Conservation (phyloP, 352 stramenopile genomes). For the Albugo laibachii region DNA sequence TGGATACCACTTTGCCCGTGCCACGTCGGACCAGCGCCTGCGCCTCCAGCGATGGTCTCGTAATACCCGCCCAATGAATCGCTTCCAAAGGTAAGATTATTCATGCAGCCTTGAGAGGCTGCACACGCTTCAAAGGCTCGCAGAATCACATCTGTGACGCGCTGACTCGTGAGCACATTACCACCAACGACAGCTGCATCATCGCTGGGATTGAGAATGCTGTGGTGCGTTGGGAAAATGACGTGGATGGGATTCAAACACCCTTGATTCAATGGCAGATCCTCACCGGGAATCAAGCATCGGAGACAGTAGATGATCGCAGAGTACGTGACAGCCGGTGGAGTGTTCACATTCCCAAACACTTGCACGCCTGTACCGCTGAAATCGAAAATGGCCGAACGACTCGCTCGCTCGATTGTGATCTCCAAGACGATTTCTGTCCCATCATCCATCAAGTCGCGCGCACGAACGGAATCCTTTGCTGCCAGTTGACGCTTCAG, state of each 20-base stretch:
- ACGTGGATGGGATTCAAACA: constrained; percentile 94
- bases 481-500: constrained; percentile 45
- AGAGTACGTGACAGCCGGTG: constrained; percentile 94
- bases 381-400: constrained; percentile 95
- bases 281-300: constrained; percentile 83
- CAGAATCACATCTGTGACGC: constrained; percentile 96
- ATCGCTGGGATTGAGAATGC: constrained; percentile 89
- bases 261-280: constrained; percentile 95
- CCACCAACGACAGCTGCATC: constrained; percentile 94
- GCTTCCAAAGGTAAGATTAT: constrained; percentile 98
- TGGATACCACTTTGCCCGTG: constrained; percentile 92
- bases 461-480: constrained; percentile 75
- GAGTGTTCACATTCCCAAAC: constrained; percentile 96
- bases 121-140: constrained; percentile 91
- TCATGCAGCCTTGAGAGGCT: constrained; percentile 98
- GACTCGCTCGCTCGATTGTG: constrained; percentile 82
- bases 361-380: constrained; percentile 92
- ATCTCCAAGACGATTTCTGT: constrained; percentile 93
- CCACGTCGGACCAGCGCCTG: constrained; percentile 92
- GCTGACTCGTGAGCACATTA: constrained; percentile 96
- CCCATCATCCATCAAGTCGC: constrained; percentile 98
- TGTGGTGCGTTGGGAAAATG: constrained; percentile 82
- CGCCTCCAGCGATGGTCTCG: constrained; percentile 97
- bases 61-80: constrained; percentile 91
- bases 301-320: constrained; percentile 98